Evolutionary conservation across 306 rosid genomes (phyloP).

Genomic region (Castanopsis chinensis): DNA sequence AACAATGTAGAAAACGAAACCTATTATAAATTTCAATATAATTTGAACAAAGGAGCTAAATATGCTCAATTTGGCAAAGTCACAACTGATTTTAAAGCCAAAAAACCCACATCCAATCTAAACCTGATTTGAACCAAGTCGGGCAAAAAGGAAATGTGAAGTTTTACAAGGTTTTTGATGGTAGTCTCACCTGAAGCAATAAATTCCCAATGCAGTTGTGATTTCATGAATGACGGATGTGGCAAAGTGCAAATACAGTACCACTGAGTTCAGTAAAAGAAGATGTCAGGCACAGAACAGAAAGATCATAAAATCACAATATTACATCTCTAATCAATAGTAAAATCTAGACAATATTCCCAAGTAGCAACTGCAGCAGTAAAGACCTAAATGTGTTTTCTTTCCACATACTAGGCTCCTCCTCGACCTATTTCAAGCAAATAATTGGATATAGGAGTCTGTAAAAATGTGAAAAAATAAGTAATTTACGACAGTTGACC

Average conservation of each 20-base stretch:
- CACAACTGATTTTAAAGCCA: neutral
- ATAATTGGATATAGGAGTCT: neutral
- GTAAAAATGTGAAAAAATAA: neutral
- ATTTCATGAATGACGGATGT: constrained; percentile 79
- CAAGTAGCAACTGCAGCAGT: neutral
- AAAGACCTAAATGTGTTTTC: neutral
- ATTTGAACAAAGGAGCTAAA: neutral
- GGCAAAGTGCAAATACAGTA: constrained; percentile 81
- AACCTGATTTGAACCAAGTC: neutral
- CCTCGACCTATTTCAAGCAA: neutral
- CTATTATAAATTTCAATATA: neutral
- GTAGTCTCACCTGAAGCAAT: constrained; percentile 78
- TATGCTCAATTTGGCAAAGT: neutral
- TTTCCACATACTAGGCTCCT: neutral
- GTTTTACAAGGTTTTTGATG: neutral
- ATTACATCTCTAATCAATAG: constrained; percentile 11
- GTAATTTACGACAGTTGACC: neutral
- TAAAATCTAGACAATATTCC: neutral
- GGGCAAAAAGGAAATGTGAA: neutral
- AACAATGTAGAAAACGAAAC: neutral
- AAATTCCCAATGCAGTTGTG: constrained; percentile 80
- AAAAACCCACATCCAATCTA: neutral
- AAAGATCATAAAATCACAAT: neutral
- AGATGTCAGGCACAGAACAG: constrained; percentile 20
- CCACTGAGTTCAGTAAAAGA: constrained; percentile 39